A percentile compares a stretch with the other conserved stretches of the same genome.
phyloP scores from a whole-genome alignment of 1,284 basidiomycete species.

The Hymenochaete sp. region DNA sequence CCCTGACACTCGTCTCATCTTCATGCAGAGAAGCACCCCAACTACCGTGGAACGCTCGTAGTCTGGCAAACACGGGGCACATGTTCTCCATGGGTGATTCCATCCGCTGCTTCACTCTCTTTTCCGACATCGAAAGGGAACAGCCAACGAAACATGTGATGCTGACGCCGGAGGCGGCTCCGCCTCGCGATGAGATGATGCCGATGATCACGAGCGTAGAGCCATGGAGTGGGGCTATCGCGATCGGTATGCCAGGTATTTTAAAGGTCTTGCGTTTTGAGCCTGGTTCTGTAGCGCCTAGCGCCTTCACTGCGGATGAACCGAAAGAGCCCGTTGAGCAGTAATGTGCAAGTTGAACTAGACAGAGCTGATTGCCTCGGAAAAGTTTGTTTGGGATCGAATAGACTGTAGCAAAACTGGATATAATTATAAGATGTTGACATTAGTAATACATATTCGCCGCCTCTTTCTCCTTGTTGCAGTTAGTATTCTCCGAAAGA shows the following conservation, averaged over 20 bases:
- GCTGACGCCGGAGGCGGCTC: background rate
- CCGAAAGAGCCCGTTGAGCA: too few species aligned
- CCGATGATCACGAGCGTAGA: slow-evolving; percentile 7
- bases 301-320: too few species aligned
- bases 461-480: too few species aligned
- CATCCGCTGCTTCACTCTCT: slow-evolving; percentile 3
- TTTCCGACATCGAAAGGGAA: background rate
- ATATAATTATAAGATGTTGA: too few species aligned
- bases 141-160: background rate
- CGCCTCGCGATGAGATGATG: background rate
- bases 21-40: background rate
- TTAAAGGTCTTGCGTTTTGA: slow-evolving; percentile 9
- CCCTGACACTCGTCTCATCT: slow-evolving; percentile 1
- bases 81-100: slow-evolving; percentile 7
- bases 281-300: too few species aligned
- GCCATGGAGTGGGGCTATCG: slow-evolving; percentile 11
- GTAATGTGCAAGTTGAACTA: too few species aligned
- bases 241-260: background rate
- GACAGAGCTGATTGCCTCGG: too few species aligned
- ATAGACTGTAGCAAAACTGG: too few species aligned
- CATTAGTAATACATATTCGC: too few species aligned
- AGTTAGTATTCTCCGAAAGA: slow-evolving; percentile 81
- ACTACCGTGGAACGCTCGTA: slow-evolving; percentile 9
- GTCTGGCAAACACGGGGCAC: slow-evolving; percentile 1
- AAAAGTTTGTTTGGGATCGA: too few species aligned